Conservation (phyloP, 164 flowering plant genomes). For the Nelumbo lutea region DNA sequence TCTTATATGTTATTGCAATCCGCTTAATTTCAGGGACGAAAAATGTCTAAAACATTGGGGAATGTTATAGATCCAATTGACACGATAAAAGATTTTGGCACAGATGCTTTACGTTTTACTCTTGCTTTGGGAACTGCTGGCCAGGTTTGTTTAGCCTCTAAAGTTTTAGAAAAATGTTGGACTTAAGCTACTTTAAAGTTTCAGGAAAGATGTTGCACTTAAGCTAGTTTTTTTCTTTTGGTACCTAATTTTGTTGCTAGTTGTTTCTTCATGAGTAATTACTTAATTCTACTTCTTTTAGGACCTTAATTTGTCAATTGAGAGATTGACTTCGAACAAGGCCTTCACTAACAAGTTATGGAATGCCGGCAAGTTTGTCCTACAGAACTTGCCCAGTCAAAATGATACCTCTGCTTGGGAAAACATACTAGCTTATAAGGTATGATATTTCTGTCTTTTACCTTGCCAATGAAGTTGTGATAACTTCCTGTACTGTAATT, state of each 20-base stretch:
- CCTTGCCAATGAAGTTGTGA: neutral
- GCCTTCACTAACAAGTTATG: constrained; percentile 94
- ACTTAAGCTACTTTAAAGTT: too few species aligned
- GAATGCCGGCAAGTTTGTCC: constrained; percentile 96
- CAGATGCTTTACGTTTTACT: constrained; percentile 90
- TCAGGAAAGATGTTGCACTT: too few species aligned
- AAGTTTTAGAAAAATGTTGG: neutral
- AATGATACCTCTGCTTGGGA: constrained; percentile 64
- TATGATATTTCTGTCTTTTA: constrained; percentile 19
- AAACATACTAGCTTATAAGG: constrained; percentile 51
- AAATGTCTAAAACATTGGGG: constrained; percentile 94
- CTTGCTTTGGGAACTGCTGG: constrained; percentile 93
- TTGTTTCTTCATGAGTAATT: too few species aligned
- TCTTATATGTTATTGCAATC: neutral
- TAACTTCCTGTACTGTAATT: neutral
- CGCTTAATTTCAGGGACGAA: constrained; percentile 56
- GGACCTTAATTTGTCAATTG: constrained; percentile 92
- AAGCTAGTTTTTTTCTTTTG: too few species aligned
- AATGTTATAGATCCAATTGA: constrained; percentile 94
- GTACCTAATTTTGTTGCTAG: too few species aligned
- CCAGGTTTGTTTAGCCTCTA: constrained; percentile 56
- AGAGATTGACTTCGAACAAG: constrained; percentile 88
- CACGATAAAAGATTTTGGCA: constrained; percentile 79
- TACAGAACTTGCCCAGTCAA: constrained; percentile 77
- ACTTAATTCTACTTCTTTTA: constrained; percentile 20